phyloP scores from a whole-genome alignment of 1,284 basidiomycete species.

The Sporisorium reilianum region DNA sequence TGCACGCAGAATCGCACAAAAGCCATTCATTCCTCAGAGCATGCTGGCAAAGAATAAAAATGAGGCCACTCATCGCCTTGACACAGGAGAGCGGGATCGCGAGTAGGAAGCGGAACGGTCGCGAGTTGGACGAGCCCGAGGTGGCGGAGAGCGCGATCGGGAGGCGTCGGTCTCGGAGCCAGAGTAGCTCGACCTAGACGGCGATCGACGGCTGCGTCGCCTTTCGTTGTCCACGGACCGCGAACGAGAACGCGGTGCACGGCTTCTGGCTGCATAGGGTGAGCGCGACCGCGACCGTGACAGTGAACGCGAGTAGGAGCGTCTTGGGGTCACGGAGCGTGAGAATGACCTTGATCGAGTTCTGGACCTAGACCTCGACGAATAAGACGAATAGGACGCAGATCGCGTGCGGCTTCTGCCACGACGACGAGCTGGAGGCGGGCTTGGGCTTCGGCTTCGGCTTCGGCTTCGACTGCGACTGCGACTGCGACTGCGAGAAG shows the following conservation, averaged over 20 bases:
- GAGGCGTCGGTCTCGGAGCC: conserved; percentile 16
- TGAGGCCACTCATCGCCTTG: conserved; percentile 3
- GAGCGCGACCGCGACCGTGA: conserved; percentile 32
- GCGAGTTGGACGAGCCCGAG: neutral
- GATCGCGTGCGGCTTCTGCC: conserved; percentile 33
- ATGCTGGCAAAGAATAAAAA: no score
- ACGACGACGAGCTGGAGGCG: conserved; percentile 10
- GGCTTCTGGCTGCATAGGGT: neutral
- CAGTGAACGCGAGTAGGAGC: conserved; percentile 19
- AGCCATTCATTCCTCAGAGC: no score
- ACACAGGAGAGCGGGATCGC: conserved; percentile 19
- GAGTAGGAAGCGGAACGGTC: conserved; percentile 27
- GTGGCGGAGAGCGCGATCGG: conserved; percentile 22
- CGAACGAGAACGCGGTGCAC: conserved; percentile 19
- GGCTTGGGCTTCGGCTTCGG: conserved; percentile 6
- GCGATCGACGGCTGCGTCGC: conserved; percentile 10
- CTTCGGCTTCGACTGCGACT: conserved; percentile 17
- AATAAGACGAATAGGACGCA: conserved; percentile 45
- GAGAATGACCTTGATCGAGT: conserved; percentile 34
- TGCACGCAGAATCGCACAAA: no score
- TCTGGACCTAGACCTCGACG: conserved; percentile 26
- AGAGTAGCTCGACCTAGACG: conserved; percentile 21
- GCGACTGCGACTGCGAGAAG: conserved; percentile 35
- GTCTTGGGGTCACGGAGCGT: conserved; percentile 18
- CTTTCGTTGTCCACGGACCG: conserved; percentile 7